Base-by-base conservation (phyloP, 208 protist genomes). In the Histomonas meleagridis region DNA sequence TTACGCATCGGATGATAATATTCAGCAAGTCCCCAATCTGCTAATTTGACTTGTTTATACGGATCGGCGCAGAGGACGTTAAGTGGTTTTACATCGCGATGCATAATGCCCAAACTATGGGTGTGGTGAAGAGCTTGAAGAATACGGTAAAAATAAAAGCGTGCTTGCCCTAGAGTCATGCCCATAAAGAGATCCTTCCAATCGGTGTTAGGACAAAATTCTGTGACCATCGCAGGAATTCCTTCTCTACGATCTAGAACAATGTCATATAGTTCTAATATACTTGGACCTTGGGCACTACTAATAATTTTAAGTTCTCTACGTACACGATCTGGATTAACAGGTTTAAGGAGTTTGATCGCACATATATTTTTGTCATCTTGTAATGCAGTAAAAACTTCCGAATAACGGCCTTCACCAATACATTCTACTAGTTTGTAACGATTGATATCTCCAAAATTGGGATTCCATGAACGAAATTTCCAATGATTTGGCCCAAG, bases 61-160 rank as follows among this genome's bases (percentile, higher is more conserved):
- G 55, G 49, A n/a, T 60, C 26, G 46, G 40, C n/a, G 86, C 49
- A 69, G 1, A 91, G 18, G 18, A 91, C 69, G 48, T 91, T 91
- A 4, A 69, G 38, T 91, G 86, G 86, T 69, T 91, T 91, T 10
- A 91, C 86, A 91, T 91, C 86, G 1, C 86, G 95, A 93, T 99
- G 98, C 95, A 99, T 99, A 91, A 99, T 98, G 38, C 98, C 98
- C 38, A 96, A 46, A 18, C 51, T 90, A 90, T 93, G 92, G 21
- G 92, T 92, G n/a, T 91, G 69, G 18, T 92, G 49, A 51, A 76
- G 60, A 57, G 94, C 95, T 92, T 95, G 94, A 40, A 97, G 93
- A 46, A 99, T 94, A 94, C 99, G 96, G 93, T 97, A 98, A 3
- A 99, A 95, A 95, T 99, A 99, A 94, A 97, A 99, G 69, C 98